Base-by-base conservation (phyloP, 2,329 filamentous ascomycete genomes). In the Trichoderma harzianum region DNA sequence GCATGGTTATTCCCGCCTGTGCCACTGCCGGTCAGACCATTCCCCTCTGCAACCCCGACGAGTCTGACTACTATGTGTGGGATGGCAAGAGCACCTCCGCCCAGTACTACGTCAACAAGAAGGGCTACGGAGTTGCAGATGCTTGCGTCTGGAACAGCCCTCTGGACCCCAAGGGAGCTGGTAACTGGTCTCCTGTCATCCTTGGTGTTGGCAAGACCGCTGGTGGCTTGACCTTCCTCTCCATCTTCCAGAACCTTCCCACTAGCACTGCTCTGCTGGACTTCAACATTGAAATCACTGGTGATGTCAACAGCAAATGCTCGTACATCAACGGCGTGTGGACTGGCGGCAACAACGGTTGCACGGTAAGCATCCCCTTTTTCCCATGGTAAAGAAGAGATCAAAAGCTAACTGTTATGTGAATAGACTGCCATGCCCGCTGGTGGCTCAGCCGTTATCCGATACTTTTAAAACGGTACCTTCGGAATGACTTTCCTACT, bases 71-170 rank as follows among this genome's bases (percentile, higher is more conserved):
- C 86, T 98, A 94, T 86, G 83, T 86, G 73, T 97, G 93, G 93
- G 76, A 93, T 78, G 88, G 88, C 77, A 87, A 88, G 81, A 77
- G 84, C 65, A 98, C 96, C 67, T 95, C 93, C 62, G 95, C 95
- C 58, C 96, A 98, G 84, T 98, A 97, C 88, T 99, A 99, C 81
- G 88, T 98, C 83, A 98, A 98, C 88, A 92, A 92, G 77, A 87
- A 89, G 76, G 94, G 94, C 73, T 85, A 92, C 68, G 77, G 83
- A 21, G 83, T 90, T 72, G 80, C 89, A 75, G 83, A 95, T 14
- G 93, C 89, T 65, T 99, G 96, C 84, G 83, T 88, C 72, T 98
- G 96, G 96, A 80, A 80, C 75, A 86, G 84, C 79, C n/a, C 77
- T 26, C 76, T 75, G 21, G 82, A 84, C 76, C 81, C 84, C 51